These are phyloP conservation scores for Aspergillus sp. DNA, from an alignment of 2,329 filamentous ascomycete genomes.

Conservation along the genomic window DNA sequence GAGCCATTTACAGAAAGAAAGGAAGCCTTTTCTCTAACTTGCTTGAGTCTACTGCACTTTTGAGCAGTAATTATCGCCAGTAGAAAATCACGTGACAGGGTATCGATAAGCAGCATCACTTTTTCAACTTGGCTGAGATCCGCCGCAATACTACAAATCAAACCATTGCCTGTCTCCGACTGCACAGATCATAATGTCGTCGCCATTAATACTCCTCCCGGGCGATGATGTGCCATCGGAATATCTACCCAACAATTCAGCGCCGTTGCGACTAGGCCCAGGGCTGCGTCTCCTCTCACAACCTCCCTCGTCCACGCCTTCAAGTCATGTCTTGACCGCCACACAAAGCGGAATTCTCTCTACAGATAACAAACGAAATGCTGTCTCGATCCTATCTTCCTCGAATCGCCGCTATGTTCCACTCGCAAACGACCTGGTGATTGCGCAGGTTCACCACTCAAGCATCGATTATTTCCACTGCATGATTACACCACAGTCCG, in stretches of 20 bases:
- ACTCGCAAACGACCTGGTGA: constrained; percentile 77
- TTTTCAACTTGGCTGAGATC: not conserved
- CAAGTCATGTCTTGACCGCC: constrained; percentile 37
- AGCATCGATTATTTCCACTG: constrained; percentile 78
- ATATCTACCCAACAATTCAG: constrained; percentile 65
- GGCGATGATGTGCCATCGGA: constrained; percentile 71
- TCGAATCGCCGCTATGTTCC: constrained; percentile 68
- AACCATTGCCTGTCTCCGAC: not conserved
- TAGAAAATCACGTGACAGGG: not conserved
- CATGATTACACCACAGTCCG: constrained; percentile 64
- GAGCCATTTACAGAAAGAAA: no score
- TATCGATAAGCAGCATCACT: constrained; percentile 5
- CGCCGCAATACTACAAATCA: not conserved
- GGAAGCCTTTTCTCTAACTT: no score
- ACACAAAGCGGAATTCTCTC: constrained; percentile 38
- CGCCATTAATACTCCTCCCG: constrained; percentile 71
- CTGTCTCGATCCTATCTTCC: constrained; percentile 35
- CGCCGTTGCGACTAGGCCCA: constrained; percentile 75
- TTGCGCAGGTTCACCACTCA: constrained; percentile 78
- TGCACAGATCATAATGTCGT: constrained; percentile 49
- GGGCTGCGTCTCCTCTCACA: constrained; percentile 79
- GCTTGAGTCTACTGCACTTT: no score
- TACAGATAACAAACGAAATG: constrained; percentile 42
- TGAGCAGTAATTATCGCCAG: no score
- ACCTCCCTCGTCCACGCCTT: constrained; percentile 62